These are phyloP conservation scores for Calonectria pauciramosa DNA, from an alignment of 2,329 filamentous ascomycete species.

Conservation along the genomic window DNA sequence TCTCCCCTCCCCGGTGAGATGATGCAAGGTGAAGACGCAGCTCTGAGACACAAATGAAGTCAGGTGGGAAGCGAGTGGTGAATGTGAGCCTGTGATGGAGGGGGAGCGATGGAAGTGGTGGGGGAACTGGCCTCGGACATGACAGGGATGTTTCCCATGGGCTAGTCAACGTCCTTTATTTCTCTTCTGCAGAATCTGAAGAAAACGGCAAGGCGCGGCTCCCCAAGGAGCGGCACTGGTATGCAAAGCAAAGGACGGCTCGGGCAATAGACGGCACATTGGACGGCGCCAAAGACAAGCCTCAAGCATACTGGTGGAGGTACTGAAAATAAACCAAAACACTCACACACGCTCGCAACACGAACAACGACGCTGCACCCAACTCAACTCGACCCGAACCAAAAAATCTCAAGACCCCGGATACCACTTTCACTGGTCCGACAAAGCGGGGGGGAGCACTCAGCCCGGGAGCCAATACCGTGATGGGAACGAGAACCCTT, in stretches of 20 bases:
- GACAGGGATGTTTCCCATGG: conserved; percentile 6
- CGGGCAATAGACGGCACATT: conserved; percentile 2
- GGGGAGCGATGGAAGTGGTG: conserved; percentile 9
- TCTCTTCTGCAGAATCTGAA: conserved; percentile 9
- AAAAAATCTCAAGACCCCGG: background rate
- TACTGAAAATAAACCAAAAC: background rate
- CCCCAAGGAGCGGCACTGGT: background rate
- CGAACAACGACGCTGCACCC: no score
- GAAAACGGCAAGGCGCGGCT: conserved; percentile 2
- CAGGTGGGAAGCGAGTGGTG: conserved; percentile 9
- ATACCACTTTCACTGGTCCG: conserved; percentile 1
- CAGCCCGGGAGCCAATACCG: background rate
- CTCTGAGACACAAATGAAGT: conserved; percentile 17
- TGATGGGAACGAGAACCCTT: background rate
- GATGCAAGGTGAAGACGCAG: conserved; percentile 11
- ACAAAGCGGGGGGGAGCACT: conserved; percentile 5
- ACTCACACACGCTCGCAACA: background rate
- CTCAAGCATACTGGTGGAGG: background rate
- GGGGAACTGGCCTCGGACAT: background rate
- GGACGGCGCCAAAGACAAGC: conserved; percentile 2
- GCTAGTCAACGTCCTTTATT: conserved; percentile 3
- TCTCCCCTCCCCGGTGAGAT: background rate
- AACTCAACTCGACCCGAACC: background rate
- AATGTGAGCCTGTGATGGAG: conserved; percentile 11
- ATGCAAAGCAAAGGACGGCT: background rate